Conservation (phyloP, 2,329 filamentous ascomycete genomes). For the Cladosporium sp. region DNA sequence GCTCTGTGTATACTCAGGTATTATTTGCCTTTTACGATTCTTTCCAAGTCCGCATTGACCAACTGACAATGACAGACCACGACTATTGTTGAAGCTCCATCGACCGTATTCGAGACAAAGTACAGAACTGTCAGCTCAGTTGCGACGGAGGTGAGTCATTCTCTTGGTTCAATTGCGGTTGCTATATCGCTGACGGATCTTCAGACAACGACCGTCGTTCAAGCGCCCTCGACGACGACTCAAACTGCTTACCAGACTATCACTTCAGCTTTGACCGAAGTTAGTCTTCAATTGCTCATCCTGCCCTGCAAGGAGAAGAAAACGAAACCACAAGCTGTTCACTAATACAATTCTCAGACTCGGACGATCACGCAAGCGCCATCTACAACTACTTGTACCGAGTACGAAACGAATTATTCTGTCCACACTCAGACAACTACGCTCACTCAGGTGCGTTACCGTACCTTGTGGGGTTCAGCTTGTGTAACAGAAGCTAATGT, state of each 20-base stretch:
- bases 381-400: background rate
- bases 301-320: too few relatives aligned
- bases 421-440: background rate
- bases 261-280: background rate
- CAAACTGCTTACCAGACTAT: background rate
- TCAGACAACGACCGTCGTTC: background rate
- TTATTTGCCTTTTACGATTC: too few relatives aligned
- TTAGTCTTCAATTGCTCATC: background rate
- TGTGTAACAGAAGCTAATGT: too few relatives aligned
- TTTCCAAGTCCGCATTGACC: too few relatives aligned
- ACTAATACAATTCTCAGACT: background rate
- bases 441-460: background rate
- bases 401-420: background rate
- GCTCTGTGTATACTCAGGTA: background rate
- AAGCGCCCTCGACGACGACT: background rate
- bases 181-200: background rate
- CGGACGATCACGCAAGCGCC: background rate
- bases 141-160: background rate
- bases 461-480: background rate
- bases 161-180: too few relatives aligned
- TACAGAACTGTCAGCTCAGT: background rate
- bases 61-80: background rate
- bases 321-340: background rate
- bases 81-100: background rate
- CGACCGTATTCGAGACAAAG: background rate